Evolutionary conservation across 768 basidiomycete species (phyloP), one percentile per base, ranked within the genome.

Genomic region (Auricularia cornea): DNA sequence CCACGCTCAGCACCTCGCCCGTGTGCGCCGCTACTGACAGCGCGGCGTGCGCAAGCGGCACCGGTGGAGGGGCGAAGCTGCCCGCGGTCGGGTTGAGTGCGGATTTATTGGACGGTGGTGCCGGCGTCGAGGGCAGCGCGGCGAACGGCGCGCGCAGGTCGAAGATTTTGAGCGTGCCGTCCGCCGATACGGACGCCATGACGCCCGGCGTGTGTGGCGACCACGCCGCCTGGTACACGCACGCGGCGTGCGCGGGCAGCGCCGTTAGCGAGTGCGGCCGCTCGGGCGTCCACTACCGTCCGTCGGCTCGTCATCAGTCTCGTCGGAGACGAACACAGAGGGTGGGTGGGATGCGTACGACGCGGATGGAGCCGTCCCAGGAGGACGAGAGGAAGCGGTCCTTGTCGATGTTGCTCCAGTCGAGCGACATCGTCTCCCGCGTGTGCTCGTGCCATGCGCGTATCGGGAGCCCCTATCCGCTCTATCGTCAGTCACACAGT

Each of bases 261-360:
- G 95, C 96, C 8, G 81, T 73, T 14, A 97, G 70, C 0, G 95
- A 97, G 40, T 85, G 84, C 16, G 86, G 86, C 33, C 84, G 84
- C 40, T 93, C 89, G 12, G 92, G 91, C 11, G 82, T 85, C 95
- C 95, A 98, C 95, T 98, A n/a, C n/a, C n/a, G n/a, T n/a, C n/a
- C n/a, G n/a, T n/a, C n/a, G n/a, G n/a, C n/a, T n/a, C n/a, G n/a
- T n/a, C n/a, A n/a, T n/a, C n/a, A n/a, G n/a, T n/a, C n/a, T n/a
- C n/a, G n/a, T n/a, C n/a, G n/a, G n/a, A n/a, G n/a, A n/a, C n/a
- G n/a, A n/a, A n/a, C n/a, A n/a, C n/a, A n/a, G n/a, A n/a, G n/a
- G n/a, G n/a, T n/a, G n/a, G n/a, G n/a, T n/a, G n/a, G n/a, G n/a
- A n/a, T n/a, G 79, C 90, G 57, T 66, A 94, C 95, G 59, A 97